Evolutionary conservation across 2,329 filamentous ascomycete species (phyloP).

Genomic region (Ophiocordyceps unilateralis): DNA sequence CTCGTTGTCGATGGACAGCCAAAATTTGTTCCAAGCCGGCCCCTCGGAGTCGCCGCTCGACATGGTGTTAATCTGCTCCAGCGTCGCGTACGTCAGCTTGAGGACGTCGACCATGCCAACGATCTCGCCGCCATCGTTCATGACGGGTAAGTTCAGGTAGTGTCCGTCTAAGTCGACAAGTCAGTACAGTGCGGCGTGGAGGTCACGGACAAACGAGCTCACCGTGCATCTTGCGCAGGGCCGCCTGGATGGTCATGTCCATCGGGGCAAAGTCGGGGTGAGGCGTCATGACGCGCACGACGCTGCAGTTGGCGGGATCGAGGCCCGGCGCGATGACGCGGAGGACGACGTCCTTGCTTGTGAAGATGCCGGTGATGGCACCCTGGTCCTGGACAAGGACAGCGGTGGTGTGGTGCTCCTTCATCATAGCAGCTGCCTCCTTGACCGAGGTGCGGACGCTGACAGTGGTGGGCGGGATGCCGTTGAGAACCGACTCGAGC

Average conservation of each 20-base stretch:
- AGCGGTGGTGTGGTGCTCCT: slow-evolving; percentile 95
- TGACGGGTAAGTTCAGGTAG: slow-evolving; percentile 93
- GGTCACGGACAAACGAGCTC: slow-evolving; percentile 18
- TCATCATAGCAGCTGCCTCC: slow-evolving; percentile 91
- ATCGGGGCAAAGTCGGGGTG: slow-evolving; percentile 97
- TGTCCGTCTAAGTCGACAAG: slow-evolving; percentile 54
- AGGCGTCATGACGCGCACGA: slow-evolving; percentile 97
- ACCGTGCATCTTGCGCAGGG: slow-evolving; percentile 98
- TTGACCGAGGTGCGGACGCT: slow-evolving; percentile 92
- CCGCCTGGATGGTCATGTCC: slow-evolving; percentile 98
- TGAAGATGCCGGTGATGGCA: slow-evolving; percentile 96
- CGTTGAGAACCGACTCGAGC: slow-evolving; percentile 82
- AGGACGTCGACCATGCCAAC: slow-evolving; percentile 99
- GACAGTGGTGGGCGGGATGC: slow-evolving; percentile 81
- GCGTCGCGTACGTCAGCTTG: slow-evolving; percentile 92
- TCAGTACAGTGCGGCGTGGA: neutral
- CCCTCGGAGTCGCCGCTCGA: slow-evolving; percentile 75
- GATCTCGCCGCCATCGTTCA: slow-evolving; percentile 94
- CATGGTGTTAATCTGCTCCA: slow-evolving; percentile 97
- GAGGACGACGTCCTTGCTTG: slow-evolving; percentile 95
- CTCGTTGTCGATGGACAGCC: slow-evolving; percentile 87
- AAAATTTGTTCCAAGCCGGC: slow-evolving; percentile 99
- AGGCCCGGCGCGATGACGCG: slow-evolving; percentile 94
- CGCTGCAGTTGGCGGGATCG: slow-evolving; percentile 87
- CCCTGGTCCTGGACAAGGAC: slow-evolving; percentile 93